A percentile compares a stretch with the other conserved stretches of the same genome.
Conservation (phyloP, 768 basidiomycete genomes). For the Suillus tomentosus region DNA sequence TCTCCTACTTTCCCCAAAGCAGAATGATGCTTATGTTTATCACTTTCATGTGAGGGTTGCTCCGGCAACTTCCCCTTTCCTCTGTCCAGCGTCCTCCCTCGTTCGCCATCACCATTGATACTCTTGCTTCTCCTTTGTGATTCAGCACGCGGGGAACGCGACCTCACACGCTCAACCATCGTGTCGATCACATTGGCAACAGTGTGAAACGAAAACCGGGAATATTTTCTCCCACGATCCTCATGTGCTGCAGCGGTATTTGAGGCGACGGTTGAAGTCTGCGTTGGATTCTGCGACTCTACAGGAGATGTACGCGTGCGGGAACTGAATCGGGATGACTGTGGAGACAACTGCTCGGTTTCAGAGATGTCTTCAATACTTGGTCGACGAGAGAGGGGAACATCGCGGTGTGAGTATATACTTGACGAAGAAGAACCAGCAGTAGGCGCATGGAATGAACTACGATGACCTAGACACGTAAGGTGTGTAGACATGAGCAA, state of each 20-base stretch:
- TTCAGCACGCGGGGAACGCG: constrained; percentile 38
- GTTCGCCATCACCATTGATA: constrained; percentile 3
- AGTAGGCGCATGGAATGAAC: not conserved
- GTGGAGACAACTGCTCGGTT: constrained; percentile 24
- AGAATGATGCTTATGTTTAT: constrained; percentile 23
- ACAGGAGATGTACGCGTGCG: constrained; percentile 2
- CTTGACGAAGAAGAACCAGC: constrained; percentile 14
- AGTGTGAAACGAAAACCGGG: constrained; percentile 53
- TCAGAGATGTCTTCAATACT: constrained; percentile 44
- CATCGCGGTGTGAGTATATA: constrained; percentile 6
- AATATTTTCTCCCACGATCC: constrained; percentile 35
- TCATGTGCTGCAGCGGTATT: constrained; percentile 6
- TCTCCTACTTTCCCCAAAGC: constrained; percentile 4
- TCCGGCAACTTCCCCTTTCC: constrained; percentile 10
- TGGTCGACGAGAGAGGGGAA: constrained; percentile 35
- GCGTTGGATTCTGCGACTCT: not conserved
- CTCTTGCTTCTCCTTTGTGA: constrained; percentile 20
- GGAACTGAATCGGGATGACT: constrained; percentile 2
- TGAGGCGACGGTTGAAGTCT: not conserved
- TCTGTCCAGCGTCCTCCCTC: constrained; percentile 38
- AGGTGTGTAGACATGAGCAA: not conserved
- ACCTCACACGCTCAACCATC: constrained; percentile 43
- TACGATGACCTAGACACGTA: not conserved
- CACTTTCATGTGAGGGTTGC: constrained; percentile 16
- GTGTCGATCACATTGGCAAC: constrained; percentile 51